Conservation (phyloP, 2,329 filamentous ascomycete species). For the Ophiostoma populinum region DNA sequence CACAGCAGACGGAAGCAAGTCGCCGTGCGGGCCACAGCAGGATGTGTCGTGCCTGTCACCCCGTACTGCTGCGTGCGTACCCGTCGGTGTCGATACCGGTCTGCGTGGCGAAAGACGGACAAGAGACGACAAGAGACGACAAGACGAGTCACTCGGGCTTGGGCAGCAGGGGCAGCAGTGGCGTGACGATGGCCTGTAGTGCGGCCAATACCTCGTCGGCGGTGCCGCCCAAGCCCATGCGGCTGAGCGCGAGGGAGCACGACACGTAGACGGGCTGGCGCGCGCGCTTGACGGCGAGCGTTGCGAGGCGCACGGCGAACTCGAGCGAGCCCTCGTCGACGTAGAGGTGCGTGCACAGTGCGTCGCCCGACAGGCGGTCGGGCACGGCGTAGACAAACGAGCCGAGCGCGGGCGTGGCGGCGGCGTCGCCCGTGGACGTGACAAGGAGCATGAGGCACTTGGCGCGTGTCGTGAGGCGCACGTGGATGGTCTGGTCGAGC, state of each 20-base stretch:
- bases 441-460: constrained; percentile 44
- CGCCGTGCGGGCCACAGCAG: too few relatives aligned
- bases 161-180: constrained; percentile 40
- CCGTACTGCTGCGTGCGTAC: too few relatives aligned
- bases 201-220: constrained; percentile 92
- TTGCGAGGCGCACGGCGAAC: constrained; percentile 72
- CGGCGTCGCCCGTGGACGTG: constrained; percentile 30
- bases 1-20: too few relatives aligned
- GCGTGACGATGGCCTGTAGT: constrained; percentile 55
- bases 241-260: constrained; percentile 65
- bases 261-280: constrained; percentile 73
- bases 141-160: too few relatives aligned
- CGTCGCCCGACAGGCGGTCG: constrained; percentile 42
- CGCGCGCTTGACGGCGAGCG: constrained; percentile 58
- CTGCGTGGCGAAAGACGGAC: too few relatives aligned
- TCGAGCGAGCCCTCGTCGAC: constrained; percentile 61
- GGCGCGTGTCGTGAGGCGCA: constrained; percentile 39
- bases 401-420: constrained; percentile 45
- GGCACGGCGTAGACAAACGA: constrained; percentile 91
- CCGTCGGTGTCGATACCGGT: too few relatives aligned
- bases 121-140: too few relatives aligned
- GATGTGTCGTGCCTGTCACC: too few relatives aligned
- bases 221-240: constrained; percentile 56
- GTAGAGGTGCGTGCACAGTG: constrained; percentile 66
- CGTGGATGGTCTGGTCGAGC: constrained; percentile 41